Evolutionary conservation across 169 alveolate species (phyloP), one percentile per base, ranked within the genome.

Genomic region (Theileria orientalis): DNA sequence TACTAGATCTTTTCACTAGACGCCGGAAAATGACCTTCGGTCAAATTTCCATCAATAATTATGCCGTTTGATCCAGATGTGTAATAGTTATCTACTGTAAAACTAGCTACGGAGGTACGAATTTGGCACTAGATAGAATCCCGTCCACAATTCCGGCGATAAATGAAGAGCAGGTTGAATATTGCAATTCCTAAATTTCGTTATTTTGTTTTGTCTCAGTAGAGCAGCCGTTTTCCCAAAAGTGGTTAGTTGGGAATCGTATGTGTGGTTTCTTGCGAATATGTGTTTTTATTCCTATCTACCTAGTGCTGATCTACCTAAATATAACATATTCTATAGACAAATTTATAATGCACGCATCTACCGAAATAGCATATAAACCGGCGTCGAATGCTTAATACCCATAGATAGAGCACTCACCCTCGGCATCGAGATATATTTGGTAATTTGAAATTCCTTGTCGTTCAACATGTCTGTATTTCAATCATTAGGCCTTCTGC

Each of bases 101-200:
- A 37, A 9, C 16, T 37, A 37, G 44, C 44, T 37, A 37, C 16
- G 9, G 8, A 72, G 77, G 23, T 74, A 82, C 89, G 23, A 82
- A 67, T 27, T 74, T 54, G 37, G 80, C 49, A 37, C 80, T 33
- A 8, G 83, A 37, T 23, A 82, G 61, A 8, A 82, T 82, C 19
- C 89, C 89, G 57, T 82, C 84, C 11, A 82, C 89, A 11, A 82
- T 82, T 30, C 89, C 89, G 7, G 84, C 89, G 8, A 82, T 46
- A 27, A 73, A 82, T 9, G 84, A 41, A 29, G 84, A 87, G 70
- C 83, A 74, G 33, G 76, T 57, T 6, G 79, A 61, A 61, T 82
- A 73, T 37, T 82, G 85, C 40, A 72, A 32, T 21, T 82, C 89
- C 89, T 82, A 52, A 46, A 41, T 30, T 11, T 37, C 44, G 44